Evolutionary conservation across 371 early-diverging fungal genomes (phyloP).

Genomic region (Mucor circinelloides): DNA sequence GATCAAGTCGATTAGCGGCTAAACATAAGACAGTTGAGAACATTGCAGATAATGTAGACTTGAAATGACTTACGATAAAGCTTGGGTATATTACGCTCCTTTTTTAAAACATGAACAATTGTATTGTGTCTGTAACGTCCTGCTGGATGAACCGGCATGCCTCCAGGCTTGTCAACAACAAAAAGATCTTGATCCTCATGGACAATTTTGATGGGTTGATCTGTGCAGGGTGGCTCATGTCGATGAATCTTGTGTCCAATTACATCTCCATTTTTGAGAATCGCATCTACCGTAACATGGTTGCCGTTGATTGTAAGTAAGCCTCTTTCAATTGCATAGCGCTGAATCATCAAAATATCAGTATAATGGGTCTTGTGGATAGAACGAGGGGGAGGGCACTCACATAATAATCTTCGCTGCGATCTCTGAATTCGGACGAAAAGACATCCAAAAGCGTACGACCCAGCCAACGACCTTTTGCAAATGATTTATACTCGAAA

Average conservation of each 20-base stretch:
- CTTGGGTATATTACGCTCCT: constrained; percentile 61
- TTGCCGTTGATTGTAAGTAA: constrained; percentile 80
- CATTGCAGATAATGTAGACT: background rate
- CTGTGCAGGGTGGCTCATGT: constrained; percentile 92
- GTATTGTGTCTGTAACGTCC: constrained; percentile 86
- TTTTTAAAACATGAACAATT: constrained; percentile 74
- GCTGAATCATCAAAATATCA: constrained; percentile 37
- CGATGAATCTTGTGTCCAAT: constrained; percentile 87
- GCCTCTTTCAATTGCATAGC: constrained; percentile 77
- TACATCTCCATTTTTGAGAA: constrained; percentile 73
- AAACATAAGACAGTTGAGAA: background rate
- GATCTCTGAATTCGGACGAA: constrained; percentile 86
- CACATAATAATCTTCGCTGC: constrained; percentile 80
- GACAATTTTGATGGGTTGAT: constrained; percentile 64
- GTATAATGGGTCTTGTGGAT: background rate
- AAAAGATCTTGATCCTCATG: constrained; percentile 69
- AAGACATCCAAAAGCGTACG: constrained; percentile 80
- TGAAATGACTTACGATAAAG: constrained; percentile 69
- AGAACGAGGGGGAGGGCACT: background rate
- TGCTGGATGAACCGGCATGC: constrained; percentile 89
- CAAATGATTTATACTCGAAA: constrained; percentile 79
- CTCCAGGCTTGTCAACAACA: constrained; percentile 89
- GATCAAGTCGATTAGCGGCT: constrained; percentile 90
- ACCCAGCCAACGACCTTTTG: constrained; percentile 92
- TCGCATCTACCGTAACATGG: constrained; percentile 51